Evolutionary conservation across 345 rosid species (phyloP).

Genomic region (Lepidium didymum): DNA sequence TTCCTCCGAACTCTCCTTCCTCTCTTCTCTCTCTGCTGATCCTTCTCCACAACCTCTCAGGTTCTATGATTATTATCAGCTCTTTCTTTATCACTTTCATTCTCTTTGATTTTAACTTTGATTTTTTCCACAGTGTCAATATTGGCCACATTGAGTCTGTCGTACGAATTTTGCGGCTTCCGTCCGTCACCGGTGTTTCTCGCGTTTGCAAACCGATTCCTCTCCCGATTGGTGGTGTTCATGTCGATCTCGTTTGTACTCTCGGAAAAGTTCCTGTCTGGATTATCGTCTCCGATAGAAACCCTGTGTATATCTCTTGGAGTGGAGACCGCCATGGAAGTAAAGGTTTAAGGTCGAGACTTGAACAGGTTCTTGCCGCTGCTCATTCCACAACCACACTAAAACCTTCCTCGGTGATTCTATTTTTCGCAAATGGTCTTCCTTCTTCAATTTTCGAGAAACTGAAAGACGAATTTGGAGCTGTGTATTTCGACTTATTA

Average conservation of each 20-base stretch:
- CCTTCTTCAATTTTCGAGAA: constrained; percentile 25
- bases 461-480: constrained; percentile 45
- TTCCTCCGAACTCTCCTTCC: constrained; percentile 67
- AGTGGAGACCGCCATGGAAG: constrained; percentile 15
- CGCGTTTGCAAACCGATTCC: constrained; percentile 74
- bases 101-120: neutral
- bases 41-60: constrained; percentile 39
- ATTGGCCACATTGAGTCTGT: constrained; percentile 81
- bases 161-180: constrained; percentile 47
- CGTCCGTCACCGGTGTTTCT: constrained; percentile 57
- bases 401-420: constrained; percentile 52
- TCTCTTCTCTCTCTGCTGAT: constrained; percentile 37
- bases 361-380: constrained; percentile 45
- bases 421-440: constrained; percentile 68
- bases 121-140: constrained; percentile 43
- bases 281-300: constrained; percentile 82
- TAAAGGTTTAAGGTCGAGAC: constrained; percentile 52
- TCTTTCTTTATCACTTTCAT: neutral
- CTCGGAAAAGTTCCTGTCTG: constrained; percentile 59
- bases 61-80: constrained; percentile 10
- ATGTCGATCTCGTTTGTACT: constrained; percentile 71
- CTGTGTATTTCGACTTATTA: constrained; percentile 28
- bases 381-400: constrained; percentile 36
- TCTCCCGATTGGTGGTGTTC: constrained; percentile 24
- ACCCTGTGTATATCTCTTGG: constrained; percentile 68